Evolutionary conservation across 1,284 basidiomycete species (phyloP).

Genomic region (Cryptococcus deneoformans): DNA sequence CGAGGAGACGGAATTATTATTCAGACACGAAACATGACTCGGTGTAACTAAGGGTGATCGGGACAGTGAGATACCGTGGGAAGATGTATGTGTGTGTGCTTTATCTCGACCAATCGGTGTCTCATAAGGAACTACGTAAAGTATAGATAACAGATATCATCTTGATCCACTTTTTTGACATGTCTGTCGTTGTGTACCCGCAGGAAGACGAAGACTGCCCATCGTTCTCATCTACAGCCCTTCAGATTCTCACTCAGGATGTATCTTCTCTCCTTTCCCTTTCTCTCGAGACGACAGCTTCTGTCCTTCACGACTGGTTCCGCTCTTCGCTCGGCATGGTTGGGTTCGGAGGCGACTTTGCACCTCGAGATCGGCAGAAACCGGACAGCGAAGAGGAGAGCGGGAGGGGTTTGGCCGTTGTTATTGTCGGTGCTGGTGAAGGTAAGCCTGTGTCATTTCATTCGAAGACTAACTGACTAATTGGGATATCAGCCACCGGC

Average conservation of each 20-base stretch:
- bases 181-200: background rate
- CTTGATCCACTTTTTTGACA: no score
- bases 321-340: constrained; percentile 19
- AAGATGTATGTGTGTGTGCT: background rate
- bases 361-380: constrained; percentile 1
- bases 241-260: constrained; percentile 39
- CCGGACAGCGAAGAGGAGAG: constrained; percentile 11
- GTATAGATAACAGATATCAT: no score
- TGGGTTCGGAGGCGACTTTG: constrained; percentile 21
- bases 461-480: background rate
- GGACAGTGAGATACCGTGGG: background rate
- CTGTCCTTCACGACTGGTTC: constrained; percentile 28
- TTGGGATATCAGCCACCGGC: constrained; percentile 27
- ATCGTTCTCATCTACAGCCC: constrained; percentile 15
- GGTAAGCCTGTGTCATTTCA: constrained; percentile 15
- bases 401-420: constrained; percentile 35
- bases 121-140: background rate
- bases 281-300: constrained; percentile 32
- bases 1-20: background rate
- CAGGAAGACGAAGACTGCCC: background rate
- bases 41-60: background rate
- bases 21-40: background rate
- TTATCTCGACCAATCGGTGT: background rate
- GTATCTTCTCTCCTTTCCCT: constrained; percentile 39
- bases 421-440: constrained; percentile 37